Evolutionary conservation across 768 basidiomycete genomes (phyloP).

Genomic region (Serendipita vermifera): DNA sequence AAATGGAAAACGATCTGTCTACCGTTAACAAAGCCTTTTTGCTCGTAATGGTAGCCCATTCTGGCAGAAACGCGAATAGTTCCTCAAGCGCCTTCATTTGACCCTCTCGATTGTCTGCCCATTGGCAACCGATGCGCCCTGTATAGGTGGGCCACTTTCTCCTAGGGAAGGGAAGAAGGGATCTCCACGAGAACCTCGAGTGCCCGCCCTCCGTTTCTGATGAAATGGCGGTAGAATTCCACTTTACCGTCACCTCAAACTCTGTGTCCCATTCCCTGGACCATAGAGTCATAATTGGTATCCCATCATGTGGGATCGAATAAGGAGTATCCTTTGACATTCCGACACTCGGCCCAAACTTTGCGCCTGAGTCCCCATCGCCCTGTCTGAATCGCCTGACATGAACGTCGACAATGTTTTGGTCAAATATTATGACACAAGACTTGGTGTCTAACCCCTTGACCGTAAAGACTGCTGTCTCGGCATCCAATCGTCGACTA

Average conservation of each 20-base stretch:
- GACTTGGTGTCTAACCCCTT: conserved; percentile 48
- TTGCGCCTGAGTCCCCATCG: conserved; percentile 24
- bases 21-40: neutral
- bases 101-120: conserved; percentile 48
- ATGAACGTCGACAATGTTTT: conserved; percentile 32
- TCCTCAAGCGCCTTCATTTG: conserved; percentile 63
- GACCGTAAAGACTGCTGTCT: conserved; percentile 38
- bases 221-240: conserved; percentile 24
- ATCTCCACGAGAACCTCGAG: neutral
- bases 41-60: conserved; percentile 46
- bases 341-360: conserved; percentile 29
- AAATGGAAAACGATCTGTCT: neutral
- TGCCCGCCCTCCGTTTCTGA: too few species aligned
- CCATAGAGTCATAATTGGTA: conserved; percentile 40
- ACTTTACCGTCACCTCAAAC: conserved; percentile 42
- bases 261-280: conserved; percentile 43
- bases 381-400: conserved; percentile 20
- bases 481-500: conserved; percentile 29
- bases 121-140: conserved; percentile 48
- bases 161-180: neutral
- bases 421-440: conserved; percentile 48
- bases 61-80: conserved; percentile 46
- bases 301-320: conserved; percentile 20
- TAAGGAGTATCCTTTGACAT: conserved; percentile 19
- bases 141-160: conserved; percentile 15